Base-by-base conservation (phyloP, 176 grass and related monocot genomes). In the Zea mays region DNA sequence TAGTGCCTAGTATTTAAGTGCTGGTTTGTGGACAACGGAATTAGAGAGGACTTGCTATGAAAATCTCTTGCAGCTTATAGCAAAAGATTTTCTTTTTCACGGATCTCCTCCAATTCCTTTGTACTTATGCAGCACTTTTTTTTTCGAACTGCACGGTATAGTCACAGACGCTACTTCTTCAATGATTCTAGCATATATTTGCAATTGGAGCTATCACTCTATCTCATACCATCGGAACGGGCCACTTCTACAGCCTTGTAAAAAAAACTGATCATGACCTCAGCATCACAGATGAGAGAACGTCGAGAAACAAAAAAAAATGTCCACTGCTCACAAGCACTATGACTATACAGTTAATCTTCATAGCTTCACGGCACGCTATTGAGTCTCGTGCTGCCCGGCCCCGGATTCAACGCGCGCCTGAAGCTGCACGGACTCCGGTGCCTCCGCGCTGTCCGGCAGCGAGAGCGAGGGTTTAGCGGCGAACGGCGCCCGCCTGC, bases 401-500 rank as follows among this genome's bases (percentile, higher is more conserved):
- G 65, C 66, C 4, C 66, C 50, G 43, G 58, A 66, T 10, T 51
- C 67, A 14, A 13, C 49, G 20, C 37, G 21, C 47, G 54, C 51
- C 69, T 68, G 68, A 41, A 64, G n/a, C 65, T 58, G 75, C 55
- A 33, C 62, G 20, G 1, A 55, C 39, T 36, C 46, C 46, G 64
- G 8, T 73, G 44, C 73, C 42, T 10, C 43, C 20, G 14, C 17
- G 5, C 8, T 21, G 16, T 7, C n/a, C 62, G 40, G 37, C 74
- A 16, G 42, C 8, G 9, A 2, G 16, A 6, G 0, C 7, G 45
- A 65, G 27, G 67, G 49, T 3, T 68, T 69, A 11, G 54, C 47
- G 34, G 68, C 67, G 71, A 96, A 92, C 42, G 90, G 87, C 85
- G 69, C 65, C 68, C 81, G 87, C 61, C 95, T 79, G 85, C 95